Base-by-base conservation (phyloP, 2,329 filamentous ascomycete genomes). In the Ceratocystis huliohia region DNA sequence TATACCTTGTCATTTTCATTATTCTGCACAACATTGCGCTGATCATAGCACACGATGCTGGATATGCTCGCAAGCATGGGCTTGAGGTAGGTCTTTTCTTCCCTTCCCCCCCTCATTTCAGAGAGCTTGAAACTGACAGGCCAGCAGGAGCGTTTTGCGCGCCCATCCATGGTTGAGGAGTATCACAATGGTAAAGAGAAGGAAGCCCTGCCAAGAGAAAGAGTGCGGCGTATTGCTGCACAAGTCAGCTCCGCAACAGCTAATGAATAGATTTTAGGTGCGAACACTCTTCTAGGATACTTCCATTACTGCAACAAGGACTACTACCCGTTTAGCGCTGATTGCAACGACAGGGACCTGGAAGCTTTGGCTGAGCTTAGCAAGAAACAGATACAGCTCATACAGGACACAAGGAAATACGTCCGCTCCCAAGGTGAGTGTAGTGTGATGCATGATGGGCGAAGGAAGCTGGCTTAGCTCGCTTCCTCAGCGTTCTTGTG, bases 251-350 rank as follows among this genome's bases (percentile, higher is more conserved):
- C 1, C 50, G 10, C 28, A 1, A 56, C 68, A 62, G 5, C 61
- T 63, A 63, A 63, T 48, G 2, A 7, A 13, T 1, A 22, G 5
- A 3, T 2, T 4, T 67, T 67, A 83, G 83, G 83, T 15, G 84
- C 83, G 53, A 85, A 84, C 67, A 84, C 84, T 66, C 75, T 86
- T 44, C 76, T 86, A 22, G 81, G 82, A 13, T 83, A 86, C 72
- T 86, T 84, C 70, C 84, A 86, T 74, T 85, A 86, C 74, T 84
- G 82, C 74, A 85, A 84, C 73, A 84, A 84, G 75, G 82, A 82
- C 41, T 76, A 80, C 63, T 80, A 80, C 70, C 84, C 84, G 2
- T 86, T 86, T 72, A 81, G 82, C 1, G 73, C 78, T 22, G 78
- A 80, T 56, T 84, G 82, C 73, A 82, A 79, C 70, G 81, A 84